Evolutionary conservation across 129 eudicot genomes (phyloP).

Genomic region (Arctium lappa): DNA sequence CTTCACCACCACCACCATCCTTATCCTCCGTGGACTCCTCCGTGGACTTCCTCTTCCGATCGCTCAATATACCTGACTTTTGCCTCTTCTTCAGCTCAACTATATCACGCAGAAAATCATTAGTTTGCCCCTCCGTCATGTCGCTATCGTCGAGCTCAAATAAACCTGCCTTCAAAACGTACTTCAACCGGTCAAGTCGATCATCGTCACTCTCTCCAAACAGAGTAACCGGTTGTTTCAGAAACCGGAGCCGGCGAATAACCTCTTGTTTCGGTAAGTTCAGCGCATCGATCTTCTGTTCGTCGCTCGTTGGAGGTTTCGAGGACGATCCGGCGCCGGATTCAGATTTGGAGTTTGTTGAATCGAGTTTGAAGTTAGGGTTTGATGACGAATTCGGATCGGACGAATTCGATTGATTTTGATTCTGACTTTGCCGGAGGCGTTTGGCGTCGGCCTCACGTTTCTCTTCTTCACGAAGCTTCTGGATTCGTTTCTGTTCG

Average conservation of each 20-base stretch:
- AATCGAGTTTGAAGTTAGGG: constrained; percentile 41
- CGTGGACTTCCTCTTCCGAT: constrained; percentile 70
- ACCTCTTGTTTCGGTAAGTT: constrained; percentile 77
- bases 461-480: constrained; percentile 73
- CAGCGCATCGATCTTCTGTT: constrained; percentile 64
- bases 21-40: constrained; percentile 72
- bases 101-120: constrained; percentile 84
- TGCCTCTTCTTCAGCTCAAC: constrained; percentile 89
- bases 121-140: constrained; percentile 97
- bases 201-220: constrained; percentile 81
- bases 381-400: constrained; percentile 38
- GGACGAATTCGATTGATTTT: constrained; percentile 10
- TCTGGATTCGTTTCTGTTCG: constrained; percentile 73
- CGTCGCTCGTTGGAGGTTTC: constrained; percentile 46
- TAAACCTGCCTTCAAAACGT: constrained; percentile 69
- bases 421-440: constrained; percentile 42
- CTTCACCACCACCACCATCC: constrained; percentile 80
- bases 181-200: constrained; percentile 69
- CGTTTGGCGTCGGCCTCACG: constrained; percentile 73
- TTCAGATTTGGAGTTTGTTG: constrained; percentile 45
- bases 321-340: constrained; percentile 46
- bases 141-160: constrained; percentile 91
- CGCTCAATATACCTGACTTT: constrained; percentile 67
- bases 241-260: constrained; percentile 70
- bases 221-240: constrained; percentile 83